Evolutionary conservation across 345 rosid genomes (phyloP).

Genomic region (Gossypium ekmanianum): DNA sequence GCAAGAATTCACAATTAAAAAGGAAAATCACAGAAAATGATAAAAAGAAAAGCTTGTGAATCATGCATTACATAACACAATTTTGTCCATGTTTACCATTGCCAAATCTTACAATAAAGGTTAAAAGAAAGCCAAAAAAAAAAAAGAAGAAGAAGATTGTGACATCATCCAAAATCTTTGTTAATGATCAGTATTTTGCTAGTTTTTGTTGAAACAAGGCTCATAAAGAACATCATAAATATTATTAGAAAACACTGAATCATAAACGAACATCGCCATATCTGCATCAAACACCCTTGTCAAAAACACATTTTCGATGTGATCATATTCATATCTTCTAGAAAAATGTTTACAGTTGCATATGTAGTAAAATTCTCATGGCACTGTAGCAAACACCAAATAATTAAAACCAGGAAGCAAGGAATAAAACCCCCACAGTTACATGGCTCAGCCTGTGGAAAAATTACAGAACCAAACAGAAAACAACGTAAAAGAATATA

Average conservation of each 20-base stretch:
- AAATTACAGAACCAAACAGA: not conserved
- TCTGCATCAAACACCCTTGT: not conserved
- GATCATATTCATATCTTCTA: not conserved
- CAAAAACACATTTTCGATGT: not conserved
- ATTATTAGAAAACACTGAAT: not conserved
- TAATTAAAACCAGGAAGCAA: not conserved
- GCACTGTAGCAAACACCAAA: not conserved
- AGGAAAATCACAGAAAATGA: not conserved
- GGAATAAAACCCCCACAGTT: not conserved
- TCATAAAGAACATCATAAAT: not conserved
- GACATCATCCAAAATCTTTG: not conserved
- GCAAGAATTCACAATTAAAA: not conserved
- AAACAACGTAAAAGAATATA: not conserved
- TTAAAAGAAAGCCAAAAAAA: not conserved
- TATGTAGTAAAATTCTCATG: not conserved
- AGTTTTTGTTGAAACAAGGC: not conserved
- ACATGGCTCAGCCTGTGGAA: not conserved
- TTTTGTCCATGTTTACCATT: not conserved
- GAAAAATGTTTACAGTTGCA: not conserved
- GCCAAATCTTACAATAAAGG: not conserved
- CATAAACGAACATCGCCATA: not conserved
- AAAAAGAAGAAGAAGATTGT: not conserved
- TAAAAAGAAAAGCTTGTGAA: not conserved
- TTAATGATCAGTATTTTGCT: not conserved
- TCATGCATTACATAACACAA: not conserved